Evolutionary conservation across 2,329 filamentous ascomycete species (phyloP).

Genomic region (Beauveria scarabaeidicola): DNA sequence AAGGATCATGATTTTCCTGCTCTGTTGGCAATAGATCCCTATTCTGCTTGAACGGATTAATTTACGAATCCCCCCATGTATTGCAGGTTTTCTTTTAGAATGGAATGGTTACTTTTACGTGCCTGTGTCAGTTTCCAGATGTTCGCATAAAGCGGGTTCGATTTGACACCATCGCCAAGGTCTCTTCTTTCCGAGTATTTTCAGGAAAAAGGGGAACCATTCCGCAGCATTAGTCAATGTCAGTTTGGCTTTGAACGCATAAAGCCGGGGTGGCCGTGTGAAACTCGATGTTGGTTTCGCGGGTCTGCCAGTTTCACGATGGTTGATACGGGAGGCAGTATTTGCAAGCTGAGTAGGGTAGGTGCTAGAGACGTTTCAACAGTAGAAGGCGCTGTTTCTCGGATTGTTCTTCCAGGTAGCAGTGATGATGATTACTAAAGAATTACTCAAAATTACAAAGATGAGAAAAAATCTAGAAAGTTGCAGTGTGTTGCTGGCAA

Average conservation of each 20-base stretch:
- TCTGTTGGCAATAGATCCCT: background rate
- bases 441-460: background rate
- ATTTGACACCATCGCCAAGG: background rate
- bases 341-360: background rate
- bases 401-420: background rate
- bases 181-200: background rate
- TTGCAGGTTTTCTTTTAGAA: slow-evolving; percentile 11
- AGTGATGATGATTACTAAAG: background rate
- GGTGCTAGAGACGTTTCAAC: background rate
- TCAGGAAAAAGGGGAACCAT: background rate
- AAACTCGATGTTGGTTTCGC: slow-evolving; percentile 5
- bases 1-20: slow-evolving; percentile 10
- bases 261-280: background rate
- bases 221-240: background rate
- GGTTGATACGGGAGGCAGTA: background rate
- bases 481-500: background rate
- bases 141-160: background rate
- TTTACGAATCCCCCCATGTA: background rate
- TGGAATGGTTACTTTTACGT: background rate
- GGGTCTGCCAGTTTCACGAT: background rate
- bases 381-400: background rate
- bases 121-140: background rate
- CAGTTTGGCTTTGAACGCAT: background rate
- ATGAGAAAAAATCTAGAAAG: background rate
- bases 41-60: background rate